A percentile compares a stretch with the other conserved stretches of the same genome.
These are phyloP conservation scores for Rhazya stricta DNA, from an alignment of 257 asterid genomes.

Conservation along the genomic window DNA sequence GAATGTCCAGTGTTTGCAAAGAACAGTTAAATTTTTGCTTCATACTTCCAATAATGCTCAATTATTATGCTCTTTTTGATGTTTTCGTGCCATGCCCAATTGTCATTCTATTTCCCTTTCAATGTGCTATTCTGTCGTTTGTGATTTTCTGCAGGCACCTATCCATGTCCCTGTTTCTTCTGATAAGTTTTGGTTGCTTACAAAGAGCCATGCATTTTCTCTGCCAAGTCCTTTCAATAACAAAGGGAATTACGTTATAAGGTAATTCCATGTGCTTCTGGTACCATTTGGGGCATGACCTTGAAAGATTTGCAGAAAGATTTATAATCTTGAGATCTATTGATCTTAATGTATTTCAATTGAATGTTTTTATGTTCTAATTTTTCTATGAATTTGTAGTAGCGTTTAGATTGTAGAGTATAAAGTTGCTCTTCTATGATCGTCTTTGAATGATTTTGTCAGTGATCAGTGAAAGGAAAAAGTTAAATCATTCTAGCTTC, in stretches of 20 bases:
- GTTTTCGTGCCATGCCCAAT: not conserved
- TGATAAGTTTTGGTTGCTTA: constrained; percentile 86
- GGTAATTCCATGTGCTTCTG: constrained; percentile 36
- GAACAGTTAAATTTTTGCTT: not conserved
- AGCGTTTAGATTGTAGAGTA: not conserved
- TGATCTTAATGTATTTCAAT: not conserved
- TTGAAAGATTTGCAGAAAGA: not conserved
- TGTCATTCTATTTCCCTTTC: not conserved
- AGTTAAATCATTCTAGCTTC: not conserved
- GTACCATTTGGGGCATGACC: constrained; percentile 1
- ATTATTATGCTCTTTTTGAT: not conserved
- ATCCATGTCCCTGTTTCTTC: constrained; percentile 81
- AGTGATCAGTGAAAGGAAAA: not conserved
- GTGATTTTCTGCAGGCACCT: constrained; percentile 66
- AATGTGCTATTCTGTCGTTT: not conserved
- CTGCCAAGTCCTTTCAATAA: constrained; percentile 86
- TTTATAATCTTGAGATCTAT: not conserved
- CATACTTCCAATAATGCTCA: not conserved
- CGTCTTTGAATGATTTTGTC: not conserved
- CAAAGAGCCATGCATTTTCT: constrained; percentile 56
- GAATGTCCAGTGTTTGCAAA: not conserved
- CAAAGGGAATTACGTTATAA: constrained; percentile 83
- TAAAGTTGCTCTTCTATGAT: not conserved
- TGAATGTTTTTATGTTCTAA: not conserved
- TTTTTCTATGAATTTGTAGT: not conserved